Percentiles rank a stretch among this genome's conserved stretches.
Conservation (phyloP, 305 asterid species). For the Ilex paraguariensis region DNA sequence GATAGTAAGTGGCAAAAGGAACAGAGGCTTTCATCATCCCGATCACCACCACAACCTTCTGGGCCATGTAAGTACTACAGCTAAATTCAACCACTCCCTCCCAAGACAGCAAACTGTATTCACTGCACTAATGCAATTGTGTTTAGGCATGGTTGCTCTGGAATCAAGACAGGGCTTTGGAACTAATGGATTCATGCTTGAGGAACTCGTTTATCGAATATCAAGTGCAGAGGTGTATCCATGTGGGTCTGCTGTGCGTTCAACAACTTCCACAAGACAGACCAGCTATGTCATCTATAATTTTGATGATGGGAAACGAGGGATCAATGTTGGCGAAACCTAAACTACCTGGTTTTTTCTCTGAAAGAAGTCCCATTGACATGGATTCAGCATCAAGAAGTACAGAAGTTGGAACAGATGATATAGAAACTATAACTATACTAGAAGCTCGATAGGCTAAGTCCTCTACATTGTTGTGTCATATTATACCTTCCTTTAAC, state of each 20-base stretch:
- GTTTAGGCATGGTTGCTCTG: slow-evolving; percentile 17
- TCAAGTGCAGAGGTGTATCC: slow-evolving; percentile 10
- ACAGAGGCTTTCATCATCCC: slow-evolving; percentile 9
- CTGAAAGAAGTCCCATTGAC: not conserved
- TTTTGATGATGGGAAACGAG: slow-evolving; percentile 9
- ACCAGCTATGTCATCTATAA: slow-evolving; percentile 15
- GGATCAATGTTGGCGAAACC: slow-evolving; percentile 3
- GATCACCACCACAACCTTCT: slow-evolving; percentile 1
- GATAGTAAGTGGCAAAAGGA: too few relatives aligned
- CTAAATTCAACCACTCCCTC: not conserved
- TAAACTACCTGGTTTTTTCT: not conserved
- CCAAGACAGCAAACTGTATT: not conserved
- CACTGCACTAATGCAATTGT: not conserved
- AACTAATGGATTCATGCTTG: slow-evolving; percentile 1
- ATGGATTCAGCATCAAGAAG: too few relatives aligned
- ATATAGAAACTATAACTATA: too few relatives aligned
- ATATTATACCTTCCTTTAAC: too few relatives aligned
- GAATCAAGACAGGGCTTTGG: too few relatives aligned
- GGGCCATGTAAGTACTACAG: not conserved
- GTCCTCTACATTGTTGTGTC: not conserved
- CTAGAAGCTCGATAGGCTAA: too few relatives aligned
- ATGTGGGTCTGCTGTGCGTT: slow-evolving; percentile 12
- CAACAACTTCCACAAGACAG: slow-evolving; percentile 12
- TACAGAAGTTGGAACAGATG: too few relatives aligned
- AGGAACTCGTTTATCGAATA: not conserved